Evolutionary conservation across 1,284 basidiomycete species (phyloP).

Genomic region (Acaromyces ingoldii): DNA sequence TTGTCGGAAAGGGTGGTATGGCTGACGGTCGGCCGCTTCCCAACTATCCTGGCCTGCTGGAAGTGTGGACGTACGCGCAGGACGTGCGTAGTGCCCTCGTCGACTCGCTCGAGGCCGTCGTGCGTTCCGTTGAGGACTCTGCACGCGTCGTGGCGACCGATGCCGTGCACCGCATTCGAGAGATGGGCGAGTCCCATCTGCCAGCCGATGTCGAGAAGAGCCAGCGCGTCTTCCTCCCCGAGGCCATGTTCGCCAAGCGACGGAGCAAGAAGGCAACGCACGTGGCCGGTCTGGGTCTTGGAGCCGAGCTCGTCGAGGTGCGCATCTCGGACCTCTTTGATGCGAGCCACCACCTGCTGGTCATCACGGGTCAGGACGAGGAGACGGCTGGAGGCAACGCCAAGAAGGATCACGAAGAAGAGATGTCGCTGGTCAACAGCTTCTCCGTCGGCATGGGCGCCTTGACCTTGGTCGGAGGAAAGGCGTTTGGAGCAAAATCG

Average conservation of each 20-base stretch:
- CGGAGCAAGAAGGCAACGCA: constrained; percentile 50
- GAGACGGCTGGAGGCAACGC: background rate
- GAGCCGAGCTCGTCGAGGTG: constrained; percentile 46
- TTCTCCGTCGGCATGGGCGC: constrained; percentile 59
- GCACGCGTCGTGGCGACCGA: constrained; percentile 67
- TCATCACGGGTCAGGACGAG: constrained; percentile 23
- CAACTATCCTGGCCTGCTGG: constrained; percentile 77
- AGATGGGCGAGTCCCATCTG: constrained; percentile 72
- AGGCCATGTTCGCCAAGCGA: constrained; percentile 82
- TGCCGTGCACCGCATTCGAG: constrained; percentile 66
- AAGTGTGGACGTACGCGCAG: constrained; percentile 80
- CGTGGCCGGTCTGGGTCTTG: constrained; percentile 40
- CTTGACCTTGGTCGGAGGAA: constrained; percentile 76
- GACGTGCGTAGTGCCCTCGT: constrained; percentile 78
- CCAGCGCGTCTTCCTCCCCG: constrained; percentile 77
- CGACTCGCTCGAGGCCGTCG: constrained; percentile 73
- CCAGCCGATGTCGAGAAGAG: constrained; percentile 55
- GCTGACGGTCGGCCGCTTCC: constrained; percentile 55
- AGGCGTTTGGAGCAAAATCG: constrained; percentile 62
- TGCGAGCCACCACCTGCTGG: constrained; percentile 61
- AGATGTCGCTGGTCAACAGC: constrained; percentile 12
- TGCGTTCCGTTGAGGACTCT: constrained; percentile 76
- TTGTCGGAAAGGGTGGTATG: constrained; percentile 64
- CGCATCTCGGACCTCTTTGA: constrained; percentile 76
- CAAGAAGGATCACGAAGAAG: constrained; percentile 2